phyloP scores from a whole-genome alignment of 352 stramenopile genomes.

The Saprolegnia diclina region DNA sequence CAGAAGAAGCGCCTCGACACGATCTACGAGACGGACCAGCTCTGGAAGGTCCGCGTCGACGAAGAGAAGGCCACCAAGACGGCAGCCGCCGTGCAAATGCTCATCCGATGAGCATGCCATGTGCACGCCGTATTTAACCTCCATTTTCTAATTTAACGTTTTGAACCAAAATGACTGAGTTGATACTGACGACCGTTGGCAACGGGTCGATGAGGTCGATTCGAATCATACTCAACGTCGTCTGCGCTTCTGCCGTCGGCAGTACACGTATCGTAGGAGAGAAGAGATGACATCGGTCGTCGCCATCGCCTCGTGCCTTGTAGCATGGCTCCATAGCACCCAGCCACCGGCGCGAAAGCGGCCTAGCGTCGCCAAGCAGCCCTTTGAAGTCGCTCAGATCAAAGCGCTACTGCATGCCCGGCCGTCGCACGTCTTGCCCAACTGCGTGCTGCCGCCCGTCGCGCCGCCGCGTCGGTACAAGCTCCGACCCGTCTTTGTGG shows the following conservation, averaged over 20 bases:
- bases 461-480: not conserved
- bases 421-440: not conserved
- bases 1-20: conserved; percentile 10
- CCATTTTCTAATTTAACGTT: not conserved
- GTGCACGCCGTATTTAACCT: not conserved
- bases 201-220: too few species aligned
- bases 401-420: conserved; percentile 3
- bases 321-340: not conserved
- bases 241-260: too few species aligned
- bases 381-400: conserved; percentile 1
- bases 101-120: not conserved
- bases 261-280: too few species aligned
- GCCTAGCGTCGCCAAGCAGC: too few species aligned
- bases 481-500: not conserved
- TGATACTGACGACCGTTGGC: too few species aligned
- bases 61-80: not conserved
- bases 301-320: not conserved
- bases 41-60: not conserved
- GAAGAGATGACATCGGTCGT: not conserved
- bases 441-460: not conserved
- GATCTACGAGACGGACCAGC: conserved; percentile 19
- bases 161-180: too few species aligned
- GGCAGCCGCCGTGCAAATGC: not conserved
- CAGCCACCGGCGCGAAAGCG: not conserved
- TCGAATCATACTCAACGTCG: too few species aligned